Evolutionary conservation across 2,329 filamentous ascomycete genomes (phyloP).

Genomic region (Elsinoe australis): DNA sequence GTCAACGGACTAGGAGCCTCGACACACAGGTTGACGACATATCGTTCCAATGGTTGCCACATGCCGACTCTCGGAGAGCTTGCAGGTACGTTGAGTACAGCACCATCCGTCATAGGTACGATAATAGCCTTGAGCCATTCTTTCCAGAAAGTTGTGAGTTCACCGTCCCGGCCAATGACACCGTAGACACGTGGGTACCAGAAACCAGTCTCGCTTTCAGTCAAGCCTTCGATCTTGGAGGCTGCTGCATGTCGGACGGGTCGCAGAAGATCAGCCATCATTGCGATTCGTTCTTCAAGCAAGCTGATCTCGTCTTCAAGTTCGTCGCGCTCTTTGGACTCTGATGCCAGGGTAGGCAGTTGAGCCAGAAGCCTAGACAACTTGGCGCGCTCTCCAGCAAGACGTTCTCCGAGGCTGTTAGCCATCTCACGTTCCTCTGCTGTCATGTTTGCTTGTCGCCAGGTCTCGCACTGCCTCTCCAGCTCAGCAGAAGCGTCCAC

Average conservation of each 20-base stretch:
- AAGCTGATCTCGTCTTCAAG: constrained; percentile 91
- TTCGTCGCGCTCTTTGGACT: constrained; percentile 69
- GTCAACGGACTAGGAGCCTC: constrained; percentile 87
- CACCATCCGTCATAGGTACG: constrained; percentile 92
- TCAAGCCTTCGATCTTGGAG: constrained; percentile 93
- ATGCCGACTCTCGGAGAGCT: constrained; percentile 85
- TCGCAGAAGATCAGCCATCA: constrained; percentile 93
- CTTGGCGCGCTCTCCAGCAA: constrained; percentile 81
- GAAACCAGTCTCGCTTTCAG: constrained; percentile 87
- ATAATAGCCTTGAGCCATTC: constrained; percentile 91
- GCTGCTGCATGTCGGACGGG: constrained; percentile 90
- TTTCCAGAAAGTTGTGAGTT: constrained; percentile 90
- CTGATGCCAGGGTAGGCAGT: constrained; percentile 71
- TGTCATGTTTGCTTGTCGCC: constrained; percentile 63
- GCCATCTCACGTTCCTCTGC: constrained; percentile 86
- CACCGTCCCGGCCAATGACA: constrained; percentile 75
- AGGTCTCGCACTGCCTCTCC: constrained; percentile 54
- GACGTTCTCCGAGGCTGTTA: constrained; percentile 77
- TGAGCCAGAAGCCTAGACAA: constrained; percentile 79
- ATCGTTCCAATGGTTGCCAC: constrained; percentile 94
- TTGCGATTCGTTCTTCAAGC: constrained; percentile 90
- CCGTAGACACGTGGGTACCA: constrained; percentile 95
- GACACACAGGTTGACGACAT: constrained; percentile 92
- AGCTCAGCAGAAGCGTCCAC: constrained; percentile 74
- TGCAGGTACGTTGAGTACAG: constrained; percentile 70